Evolutionary conservation across 345 rosid species (phyloP), one percentile per base, ranked within the genome.

Genomic region (Kernera saxatilis): DNA sequence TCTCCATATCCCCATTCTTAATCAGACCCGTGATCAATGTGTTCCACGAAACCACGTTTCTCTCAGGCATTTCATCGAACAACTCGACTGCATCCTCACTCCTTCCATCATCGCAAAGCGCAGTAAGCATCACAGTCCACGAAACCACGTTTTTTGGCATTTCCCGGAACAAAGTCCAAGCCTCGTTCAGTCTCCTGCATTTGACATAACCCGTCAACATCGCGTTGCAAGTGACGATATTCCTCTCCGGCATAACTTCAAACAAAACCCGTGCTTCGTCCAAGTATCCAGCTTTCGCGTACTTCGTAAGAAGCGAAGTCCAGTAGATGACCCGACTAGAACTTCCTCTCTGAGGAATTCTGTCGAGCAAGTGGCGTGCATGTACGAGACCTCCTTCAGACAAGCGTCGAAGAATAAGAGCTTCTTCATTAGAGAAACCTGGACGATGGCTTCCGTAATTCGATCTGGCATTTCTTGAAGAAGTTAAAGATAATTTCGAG

Each of bases 81-180:
- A 86, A 49, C 73, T 70, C 71, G 5, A 52, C 55, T 0, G 88
- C 90, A 64, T 82, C 90, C 6, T 62, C 76, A 54, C 80, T 52
- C 49, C 55, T 81, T 46, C 88, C 89, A 0, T 74, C 84, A 2
- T 82, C 81, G 9, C 77, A 78, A 1, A 81, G 73, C 35, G 84
- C 85, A 41, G 67, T 78, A 40, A 88, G 76, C 87, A 87, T 81
- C 23, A 80, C 69, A 12, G 92, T 88, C 90, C 92, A 83, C 1
- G 85, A 83, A 17, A 82, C 87, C n/a, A 80, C 90, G 17, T 88
- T 85, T 64, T 78, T 84, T 63, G 84, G 89, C 84, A 88, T 86
- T 64, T 67, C 82, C 27, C 77, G 60, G 44, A 85, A 85, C 68
- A 86, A 77, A 1, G 15, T 40, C 43, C 71, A 69, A 11, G 90